Conservation (phyloP, 2,329 filamentous ascomycete species). For the Westerdykella ornata region DNA sequence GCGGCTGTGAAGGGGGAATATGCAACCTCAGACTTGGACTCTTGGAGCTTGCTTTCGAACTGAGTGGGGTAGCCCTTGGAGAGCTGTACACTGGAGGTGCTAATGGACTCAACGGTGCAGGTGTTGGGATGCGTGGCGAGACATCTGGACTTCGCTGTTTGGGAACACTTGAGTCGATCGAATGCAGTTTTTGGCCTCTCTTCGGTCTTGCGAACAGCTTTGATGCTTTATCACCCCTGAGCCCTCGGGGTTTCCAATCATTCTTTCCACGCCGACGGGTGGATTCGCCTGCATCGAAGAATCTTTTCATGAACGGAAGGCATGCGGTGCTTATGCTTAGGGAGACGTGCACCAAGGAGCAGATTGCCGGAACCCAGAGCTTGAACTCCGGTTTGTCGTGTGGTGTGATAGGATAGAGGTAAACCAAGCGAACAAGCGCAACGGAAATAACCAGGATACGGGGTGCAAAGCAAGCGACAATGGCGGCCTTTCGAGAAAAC, state of each 20-base stretch:
- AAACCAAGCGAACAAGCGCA: constrained; percentile 24
- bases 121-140: constrained; percentile 18
- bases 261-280: constrained; percentile 14
- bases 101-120: constrained; percentile 15
- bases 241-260: not conserved
- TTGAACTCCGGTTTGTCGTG: constrained; percentile 19
- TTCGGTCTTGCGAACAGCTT: constrained; percentile 4
- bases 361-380: constrained; percentile 25
- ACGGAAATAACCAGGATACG: constrained; percentile 23
- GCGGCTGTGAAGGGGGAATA: constrained; percentile 14
- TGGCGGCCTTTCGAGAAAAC: constrained; percentile 19
- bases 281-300: constrained; percentile 19
- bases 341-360: constrained; percentile 25
- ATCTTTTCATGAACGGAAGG: constrained; percentile 30
- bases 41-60: constrained; percentile 4
- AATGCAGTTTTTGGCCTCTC: constrained; percentile 8
- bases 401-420: constrained; percentile 26
- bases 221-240: not conserved
- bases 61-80: constrained; percentile 6
- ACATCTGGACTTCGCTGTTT: constrained; percentile 15
- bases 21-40: constrained; percentile 19
- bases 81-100: constrained; percentile 9
- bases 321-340: constrained; percentile 28
- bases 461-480: constrained; percentile 30
- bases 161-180: constrained; percentile 9